Percentiles rank a stretch among this genome's conserved stretches.
Evolutionary conservation across 495 filamentous ascomycete species (phyloP).

Genomic region (Rostrohypoxylon terebratum): DNA sequence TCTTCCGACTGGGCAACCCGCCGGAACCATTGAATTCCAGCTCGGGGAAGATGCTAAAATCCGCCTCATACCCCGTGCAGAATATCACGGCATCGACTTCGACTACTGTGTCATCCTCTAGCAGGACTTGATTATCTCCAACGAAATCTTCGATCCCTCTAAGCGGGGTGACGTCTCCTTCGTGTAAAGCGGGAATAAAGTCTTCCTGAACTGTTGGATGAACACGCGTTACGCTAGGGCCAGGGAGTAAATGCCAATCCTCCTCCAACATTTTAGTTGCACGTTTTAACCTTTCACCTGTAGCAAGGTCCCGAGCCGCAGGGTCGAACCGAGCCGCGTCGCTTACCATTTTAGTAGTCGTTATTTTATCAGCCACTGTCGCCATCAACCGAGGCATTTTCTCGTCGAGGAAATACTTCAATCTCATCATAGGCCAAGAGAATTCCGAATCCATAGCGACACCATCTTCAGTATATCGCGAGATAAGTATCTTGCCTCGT

Average conservation of each 20-base stretch:
- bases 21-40: constrained; percentile 34
- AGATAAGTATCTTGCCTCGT: constrained; percentile 33
- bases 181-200: constrained; percentile 36
- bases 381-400: constrained; percentile 34
- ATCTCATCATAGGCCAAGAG: constrained; percentile 22
- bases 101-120: constrained; percentile 32
- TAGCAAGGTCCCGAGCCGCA: background rate
- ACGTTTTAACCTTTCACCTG: constrained; percentile 15
- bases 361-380: constrained; percentile 18
- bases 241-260: constrained; percentile 31
- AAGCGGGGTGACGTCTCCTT: constrained; percentile 34
- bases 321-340: constrained; percentile 33
- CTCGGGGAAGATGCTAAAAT: constrained; percentile 44
- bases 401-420: constrained; percentile 38
- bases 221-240: constrained; percentile 29
- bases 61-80: constrained; percentile 45
- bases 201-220: constrained; percentile 37
- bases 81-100: constrained; percentile 47
- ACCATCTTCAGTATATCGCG: constrained; percentile 23
- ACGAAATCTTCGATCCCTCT: constrained; percentile 37
- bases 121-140: constrained; percentile 26
- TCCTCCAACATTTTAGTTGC: constrained; percentile 19
- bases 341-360: constrained; percentile 35
- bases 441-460: constrained; percentile 33
- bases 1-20: constrained; percentile 27